These are phyloP conservation scores for Kuraishia capsulata DNA, from an alignment of 805 yeast species.

Conservation along the genomic window DNA sequence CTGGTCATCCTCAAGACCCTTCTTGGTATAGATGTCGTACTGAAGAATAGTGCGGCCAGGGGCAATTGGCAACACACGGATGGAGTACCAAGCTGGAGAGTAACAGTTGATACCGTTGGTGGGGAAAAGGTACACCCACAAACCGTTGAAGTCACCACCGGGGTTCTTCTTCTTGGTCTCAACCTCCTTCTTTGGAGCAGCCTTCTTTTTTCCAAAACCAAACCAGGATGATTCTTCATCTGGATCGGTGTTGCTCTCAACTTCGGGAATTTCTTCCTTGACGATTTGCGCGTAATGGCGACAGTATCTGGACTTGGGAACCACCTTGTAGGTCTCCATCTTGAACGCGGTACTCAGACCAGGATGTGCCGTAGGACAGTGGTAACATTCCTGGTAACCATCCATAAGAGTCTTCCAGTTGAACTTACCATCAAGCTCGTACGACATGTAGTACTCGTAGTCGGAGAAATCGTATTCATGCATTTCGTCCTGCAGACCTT, in stretches of 20 bases:
- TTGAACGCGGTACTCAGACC: constrained; percentile 47
- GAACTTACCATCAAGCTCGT: constrained; percentile 53
- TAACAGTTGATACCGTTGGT: constrained; percentile 55
- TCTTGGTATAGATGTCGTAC: constrained; percentile 53
- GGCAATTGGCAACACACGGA: constrained; percentile 46
- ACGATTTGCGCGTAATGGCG: constrained; percentile 53
- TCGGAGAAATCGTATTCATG: constrained; percentile 50
- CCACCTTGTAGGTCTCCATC: constrained; percentile 60
- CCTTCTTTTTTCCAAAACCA: constrained; percentile 34
- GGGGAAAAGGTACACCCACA: constrained; percentile 56
- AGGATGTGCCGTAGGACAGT: constrained; percentile 62
- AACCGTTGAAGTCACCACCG: constrained; percentile 54
- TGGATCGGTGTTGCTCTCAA: constrained; percentile 21
- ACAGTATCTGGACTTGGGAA: constrained; percentile 48
- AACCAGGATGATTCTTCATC: constrained; percentile 39
- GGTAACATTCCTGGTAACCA: constrained; percentile 61
- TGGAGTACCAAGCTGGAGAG: constrained; percentile 60
- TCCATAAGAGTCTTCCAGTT: constrained; percentile 64
- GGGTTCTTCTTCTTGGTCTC: constrained; percentile 31
- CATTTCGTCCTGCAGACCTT: constrained; percentile 42
- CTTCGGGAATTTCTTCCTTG: constrained; percentile 19
- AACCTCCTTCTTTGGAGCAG: constrained; percentile 12
- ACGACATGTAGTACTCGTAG: constrained; percentile 57
- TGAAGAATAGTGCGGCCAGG: constrained; percentile 48
- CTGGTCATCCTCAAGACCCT: constrained; percentile 40